Evolutionary conservation across 805 yeast genomes (phyloP).

Genomic region (Nematodospora valgi): DNA sequence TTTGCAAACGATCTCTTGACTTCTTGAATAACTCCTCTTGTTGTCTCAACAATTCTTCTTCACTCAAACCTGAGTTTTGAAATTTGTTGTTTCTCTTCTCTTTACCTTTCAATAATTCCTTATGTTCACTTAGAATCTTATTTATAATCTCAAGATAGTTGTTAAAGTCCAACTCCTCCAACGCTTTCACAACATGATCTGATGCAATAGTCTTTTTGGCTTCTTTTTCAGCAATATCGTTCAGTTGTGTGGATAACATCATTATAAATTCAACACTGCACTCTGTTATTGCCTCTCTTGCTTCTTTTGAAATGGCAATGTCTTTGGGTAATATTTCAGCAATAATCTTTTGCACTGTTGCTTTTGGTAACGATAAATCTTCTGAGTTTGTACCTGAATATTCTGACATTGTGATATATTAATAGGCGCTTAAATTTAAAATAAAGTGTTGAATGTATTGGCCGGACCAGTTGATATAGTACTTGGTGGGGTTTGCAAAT

Average conservation of each 20-base stretch:
- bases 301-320: conserved; percentile 84
- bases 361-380: conserved; percentile 50
- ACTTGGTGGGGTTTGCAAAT: not conserved
- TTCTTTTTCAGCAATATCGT: conserved; percentile 95
- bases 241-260: conserved; percentile 89
- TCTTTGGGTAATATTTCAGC: conserved; percentile 89
- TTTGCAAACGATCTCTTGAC: conserved; percentile 62
- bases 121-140: conserved; percentile 79
- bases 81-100: conserved; percentile 91
- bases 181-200: conserved; percentile 90
- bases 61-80: conserved; percentile 86
- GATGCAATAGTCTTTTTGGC: conserved; percentile 95
- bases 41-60: conserved; percentile 86
- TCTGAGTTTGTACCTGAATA: conserved; percentile 33
- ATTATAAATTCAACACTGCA: conserved; percentile 95
- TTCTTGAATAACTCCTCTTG: conserved; percentile 90
- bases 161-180: conserved; percentile 80
- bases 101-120: conserved; percentile 81
- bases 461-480: too few relatives aligned
- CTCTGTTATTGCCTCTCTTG: conserved; percentile 91
- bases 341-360: conserved; percentile 94
- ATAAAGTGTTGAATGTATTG: too few relatives aligned
- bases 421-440: too few relatives aligned
- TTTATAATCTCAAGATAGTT: conserved; percentile 82
- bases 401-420: conserved; percentile 32